These are phyloP conservation scores for Rhynchosporium agropyri DNA, from an alignment of 2,329 filamentous ascomycete genomes.

Conservation along the genomic window DNA sequence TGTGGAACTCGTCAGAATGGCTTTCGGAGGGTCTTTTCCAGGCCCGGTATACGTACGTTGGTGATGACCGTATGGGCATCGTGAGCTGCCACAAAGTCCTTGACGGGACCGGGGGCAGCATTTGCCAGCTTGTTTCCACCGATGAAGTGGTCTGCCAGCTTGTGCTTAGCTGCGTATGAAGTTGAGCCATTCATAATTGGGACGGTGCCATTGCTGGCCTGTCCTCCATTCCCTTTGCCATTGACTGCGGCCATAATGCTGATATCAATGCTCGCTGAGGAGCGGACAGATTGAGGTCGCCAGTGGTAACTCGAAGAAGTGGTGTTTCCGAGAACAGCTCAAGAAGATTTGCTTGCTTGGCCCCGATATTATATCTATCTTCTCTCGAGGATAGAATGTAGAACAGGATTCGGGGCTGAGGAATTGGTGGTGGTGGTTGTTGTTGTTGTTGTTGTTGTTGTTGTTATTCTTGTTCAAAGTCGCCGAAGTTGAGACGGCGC, in stretches of 20 bases:
- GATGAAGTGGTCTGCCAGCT: constrained; percentile 91
- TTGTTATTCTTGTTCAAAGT: neutral
- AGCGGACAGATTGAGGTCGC: constrained; percentile 35
- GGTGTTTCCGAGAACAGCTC: constrained; percentile 16
- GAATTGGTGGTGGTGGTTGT: neutral
- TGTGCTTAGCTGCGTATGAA: constrained; percentile 79
- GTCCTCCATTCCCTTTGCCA: constrained; percentile 44
- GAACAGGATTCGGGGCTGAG: constrained; percentile 19
- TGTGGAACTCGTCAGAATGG: constrained; percentile 45
- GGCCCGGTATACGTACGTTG: constrained; percentile 65
- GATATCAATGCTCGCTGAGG: constrained; percentile 33
- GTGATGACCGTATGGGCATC: constrained; percentile 98
- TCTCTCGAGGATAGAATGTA: neutral
- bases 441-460: neutral
- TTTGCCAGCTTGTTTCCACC: constrained; percentile 86
- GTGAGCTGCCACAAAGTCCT: constrained; percentile 89
- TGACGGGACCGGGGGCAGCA: constrained; percentile 82
- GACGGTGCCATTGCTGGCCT: constrained; percentile 46
- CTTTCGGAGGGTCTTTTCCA: neutral
- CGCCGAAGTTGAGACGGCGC: constrained; percentile 19
- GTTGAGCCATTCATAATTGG: constrained; percentile 59
- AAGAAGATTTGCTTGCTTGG: constrained; percentile 15
- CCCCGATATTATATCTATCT: constrained; percentile 18
- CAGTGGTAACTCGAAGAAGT: constrained; percentile 28
- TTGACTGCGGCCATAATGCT: constrained; percentile 52